Percentiles rank a stretch among this genome's conserved stretches.
Conservation (phyloP, 805 yeast genomes). For the Ogataea thermomethanolica region DNA sequence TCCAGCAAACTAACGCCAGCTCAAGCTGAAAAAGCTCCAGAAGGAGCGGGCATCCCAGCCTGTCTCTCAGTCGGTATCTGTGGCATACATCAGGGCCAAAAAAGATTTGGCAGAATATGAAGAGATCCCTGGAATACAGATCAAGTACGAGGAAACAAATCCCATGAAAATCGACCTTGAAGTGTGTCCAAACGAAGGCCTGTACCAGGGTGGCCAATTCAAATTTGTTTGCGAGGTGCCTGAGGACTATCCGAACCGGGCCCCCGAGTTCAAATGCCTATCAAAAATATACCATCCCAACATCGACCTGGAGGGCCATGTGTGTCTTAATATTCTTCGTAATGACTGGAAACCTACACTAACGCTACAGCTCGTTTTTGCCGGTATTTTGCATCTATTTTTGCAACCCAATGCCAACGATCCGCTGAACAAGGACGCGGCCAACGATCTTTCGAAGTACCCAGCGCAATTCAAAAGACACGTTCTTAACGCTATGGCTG, state of each 20-base stretch:
- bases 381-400: conserved; percentile 82
- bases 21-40: conserved; percentile 32
- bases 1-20: conserved; percentile 12
- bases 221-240: conserved; percentile 62
- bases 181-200: conserved; percentile 69
- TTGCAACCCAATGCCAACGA: conserved; percentile 90
- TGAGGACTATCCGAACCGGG: conserved; percentile 83
- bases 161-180: conserved; percentile 58
- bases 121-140: conserved; percentile 55
- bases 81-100: conserved; percentile 75
- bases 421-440: conserved; percentile 91
- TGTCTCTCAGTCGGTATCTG: conserved; percentile 22
- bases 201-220: conserved; percentile 67
- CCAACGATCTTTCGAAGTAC: conserved; percentile 49
- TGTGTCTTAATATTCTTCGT: conserved; percentile 84
- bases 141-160: conserved; percentile 46
- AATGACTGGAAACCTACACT: conserved; percentile 97
- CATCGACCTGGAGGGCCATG: conserved; percentile 85
- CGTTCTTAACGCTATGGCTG: conserved; percentile 66
- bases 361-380: conserved; percentile 72
- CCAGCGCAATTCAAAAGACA: conserved; percentile 48
- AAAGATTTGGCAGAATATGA: conserved; percentile 67
- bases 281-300: conserved; percentile 88
- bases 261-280: conserved; percentile 77
- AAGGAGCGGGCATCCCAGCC: conserved; percentile 21